phyloP scores from a whole-genome alignment of 345 rosid species.

The Excoecaria cochinchinensis region DNA sequence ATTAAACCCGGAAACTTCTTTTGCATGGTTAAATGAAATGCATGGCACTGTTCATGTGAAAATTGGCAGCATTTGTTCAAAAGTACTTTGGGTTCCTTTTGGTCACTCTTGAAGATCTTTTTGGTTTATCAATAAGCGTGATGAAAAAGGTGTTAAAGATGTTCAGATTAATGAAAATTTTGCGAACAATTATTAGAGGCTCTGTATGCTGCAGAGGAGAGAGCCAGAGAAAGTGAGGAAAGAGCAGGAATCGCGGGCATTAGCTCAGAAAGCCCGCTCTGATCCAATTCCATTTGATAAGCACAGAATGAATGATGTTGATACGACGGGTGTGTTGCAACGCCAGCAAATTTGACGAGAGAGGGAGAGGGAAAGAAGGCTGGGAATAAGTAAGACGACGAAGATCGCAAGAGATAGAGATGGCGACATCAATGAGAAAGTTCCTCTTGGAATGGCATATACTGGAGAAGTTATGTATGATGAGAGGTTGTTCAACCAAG shows the following conservation, averaged over 20 bases:
- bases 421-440: conserved; percentile 89
- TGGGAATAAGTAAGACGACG: conserved; percentile 82
- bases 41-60: no score
- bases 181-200: conserved; percentile 52
- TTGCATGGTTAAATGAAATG: no score
- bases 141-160: conserved; percentile 92
- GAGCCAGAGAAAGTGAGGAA: conserved; percentile 96
- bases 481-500: conserved; percentile 86
- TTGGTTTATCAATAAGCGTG: conserved; percentile 95
- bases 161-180: conserved; percentile 84
- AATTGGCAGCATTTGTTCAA: no score
- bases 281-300: conserved; percentile 29
- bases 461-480: conserved; percentile 94
- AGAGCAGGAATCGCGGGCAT: conserved; percentile 87
- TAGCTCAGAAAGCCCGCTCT: conserved; percentile 91
- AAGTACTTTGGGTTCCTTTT: no score
- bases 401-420: conserved; percentile 75
- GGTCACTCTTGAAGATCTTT: no score
- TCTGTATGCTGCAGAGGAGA: conserved; percentile 89
- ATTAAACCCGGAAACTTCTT: no score
- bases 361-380: conserved; percentile 81
- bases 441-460: conserved; percentile 96
- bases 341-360: conserved; percentile 85
- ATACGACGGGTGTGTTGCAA: conserved; percentile 55
- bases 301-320: conserved; percentile 37